Conservation (phyloP, 2,329 filamentous ascomycete species). For the Nemania bipapillata region DNA sequence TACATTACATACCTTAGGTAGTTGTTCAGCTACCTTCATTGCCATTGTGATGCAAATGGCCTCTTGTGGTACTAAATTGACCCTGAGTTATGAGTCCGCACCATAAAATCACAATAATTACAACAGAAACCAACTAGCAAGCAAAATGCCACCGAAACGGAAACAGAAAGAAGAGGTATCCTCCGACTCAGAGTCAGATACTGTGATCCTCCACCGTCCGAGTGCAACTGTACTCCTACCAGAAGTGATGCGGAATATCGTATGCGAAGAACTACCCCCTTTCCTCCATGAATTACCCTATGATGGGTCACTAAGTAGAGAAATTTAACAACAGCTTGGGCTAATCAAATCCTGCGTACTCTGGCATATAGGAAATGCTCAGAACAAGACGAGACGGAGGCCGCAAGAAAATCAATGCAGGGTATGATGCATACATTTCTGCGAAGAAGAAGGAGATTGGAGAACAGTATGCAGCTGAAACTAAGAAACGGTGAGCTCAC, state of each 20-base stretch:
- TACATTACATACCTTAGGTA: too few species aligned
- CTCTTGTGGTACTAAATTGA: background rate
- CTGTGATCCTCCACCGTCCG: conserved; percentile 25
- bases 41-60: background rate
- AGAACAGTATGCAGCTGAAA: conserved; percentile 35
- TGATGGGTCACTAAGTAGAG: background rate
- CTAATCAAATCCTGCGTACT: conserved; percentile 27
- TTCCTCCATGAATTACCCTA: background rate
- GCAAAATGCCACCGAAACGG: conserved; percentile 34
- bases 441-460: conserved; percentile 37
- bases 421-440: conserved; percentile 33
- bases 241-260: conserved; percentile 43
- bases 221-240: conserved; percentile 29
- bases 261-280: conserved; percentile 32
- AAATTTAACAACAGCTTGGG: background rate
- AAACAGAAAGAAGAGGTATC: background rate
- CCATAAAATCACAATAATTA: background rate
- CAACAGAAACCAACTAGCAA: background rate
- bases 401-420: conserved; percentile 38
- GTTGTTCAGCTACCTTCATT: background rate
- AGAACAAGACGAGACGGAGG: conserved; percentile 37
- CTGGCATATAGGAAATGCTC: conserved; percentile 39
- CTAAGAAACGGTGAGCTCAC: conserved; percentile 40
- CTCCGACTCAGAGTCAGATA: conserved; percentile 31
- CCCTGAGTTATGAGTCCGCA: background rate